Conservation (phyloP, 768 basidiomycete genomes). For the Boletus fagicola region DNA sequence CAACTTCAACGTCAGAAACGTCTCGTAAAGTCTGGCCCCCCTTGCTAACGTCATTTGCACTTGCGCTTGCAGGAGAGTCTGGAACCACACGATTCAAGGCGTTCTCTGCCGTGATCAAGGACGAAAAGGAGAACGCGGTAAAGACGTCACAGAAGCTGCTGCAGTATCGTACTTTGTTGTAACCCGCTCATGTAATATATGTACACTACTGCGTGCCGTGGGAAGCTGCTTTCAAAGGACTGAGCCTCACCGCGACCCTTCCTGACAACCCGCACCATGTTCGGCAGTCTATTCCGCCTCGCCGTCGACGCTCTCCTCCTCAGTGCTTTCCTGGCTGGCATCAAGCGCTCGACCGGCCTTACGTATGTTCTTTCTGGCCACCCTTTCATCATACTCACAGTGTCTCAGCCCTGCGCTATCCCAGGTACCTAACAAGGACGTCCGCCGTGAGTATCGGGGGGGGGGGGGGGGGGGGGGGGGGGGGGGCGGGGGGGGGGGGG, state of each 20-base stretch:
- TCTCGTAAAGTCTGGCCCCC: slow-evolving; percentile 6
- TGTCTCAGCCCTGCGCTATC: slow-evolving; percentile 62
- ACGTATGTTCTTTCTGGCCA: slow-evolving; percentile 53
- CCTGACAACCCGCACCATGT: slow-evolving; percentile 18
- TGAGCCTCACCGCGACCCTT: too few species aligned
- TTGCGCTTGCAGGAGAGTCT: slow-evolving; percentile 51
- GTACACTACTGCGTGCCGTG: slow-evolving; percentile 8
- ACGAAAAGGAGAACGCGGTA: slow-evolving; percentile 65
- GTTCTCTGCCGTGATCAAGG: slow-evolving; percentile 72
- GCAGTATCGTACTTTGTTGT: slow-evolving; percentile 24
- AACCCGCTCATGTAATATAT: background rate
- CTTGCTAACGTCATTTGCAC: slow-evolving; percentile 14
- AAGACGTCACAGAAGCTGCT: slow-evolving; percentile 35
- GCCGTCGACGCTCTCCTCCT: slow-evolving; percentile 78
- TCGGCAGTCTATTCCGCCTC: slow-evolving; percentile 51
- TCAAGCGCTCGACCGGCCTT: slow-evolving; percentile 79
- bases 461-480: too few species aligned
- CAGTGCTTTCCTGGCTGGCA: slow-evolving; percentile 79
- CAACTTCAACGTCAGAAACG: slow-evolving; percentile 60
- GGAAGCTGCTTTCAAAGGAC: slow-evolving; percentile 11
- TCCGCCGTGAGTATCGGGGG: too few species aligned
- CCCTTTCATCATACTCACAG: background rate
- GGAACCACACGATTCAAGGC: slow-evolving; percentile 63
- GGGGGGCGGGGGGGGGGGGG: too few species aligned
- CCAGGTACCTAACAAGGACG: slow-evolving; percentile 83